These are phyloP conservation scores for Fagopyrum homotropicum DNA, from an alignment of 148 eudicot species.

Conservation along the genomic window DNA sequence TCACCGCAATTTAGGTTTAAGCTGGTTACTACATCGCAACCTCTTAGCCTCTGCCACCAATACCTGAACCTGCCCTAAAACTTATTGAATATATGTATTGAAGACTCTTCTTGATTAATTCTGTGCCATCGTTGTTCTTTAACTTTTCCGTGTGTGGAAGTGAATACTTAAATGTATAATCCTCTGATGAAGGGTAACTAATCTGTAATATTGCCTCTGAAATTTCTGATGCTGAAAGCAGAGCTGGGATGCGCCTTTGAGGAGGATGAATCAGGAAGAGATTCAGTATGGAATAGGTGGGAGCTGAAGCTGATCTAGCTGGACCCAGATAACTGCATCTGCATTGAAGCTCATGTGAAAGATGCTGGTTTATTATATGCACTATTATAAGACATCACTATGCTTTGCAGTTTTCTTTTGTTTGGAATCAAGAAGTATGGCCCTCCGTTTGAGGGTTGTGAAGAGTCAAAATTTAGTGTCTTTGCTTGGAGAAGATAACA, in stretches of 20 bases:
- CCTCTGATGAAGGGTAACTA: neutral
- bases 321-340: neutral
- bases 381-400: neutral
- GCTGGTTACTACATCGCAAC: no score
- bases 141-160: neutral
- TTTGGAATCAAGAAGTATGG: neutral
- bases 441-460: neutral
- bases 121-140: neutral
- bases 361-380: neutral
- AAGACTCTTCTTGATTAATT: neutral
- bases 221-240: neutral
- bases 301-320: neutral
- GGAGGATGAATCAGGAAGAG: neutral
- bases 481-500: neutral
- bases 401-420: neutral
- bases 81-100: neutral
- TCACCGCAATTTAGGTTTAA: no score
- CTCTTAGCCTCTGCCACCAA: no score
- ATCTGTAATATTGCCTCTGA: neutral
- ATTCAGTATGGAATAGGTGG: neutral
- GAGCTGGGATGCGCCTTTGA: constrained; percentile 5
- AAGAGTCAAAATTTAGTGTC: constrained; percentile 6
- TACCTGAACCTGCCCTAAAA: neutral
- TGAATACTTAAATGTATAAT: neutral
- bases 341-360: neutral